phyloP scores from a whole-genome alignment of 164 flowering plant genomes.

The Aristolochia fimbriata region DNA sequence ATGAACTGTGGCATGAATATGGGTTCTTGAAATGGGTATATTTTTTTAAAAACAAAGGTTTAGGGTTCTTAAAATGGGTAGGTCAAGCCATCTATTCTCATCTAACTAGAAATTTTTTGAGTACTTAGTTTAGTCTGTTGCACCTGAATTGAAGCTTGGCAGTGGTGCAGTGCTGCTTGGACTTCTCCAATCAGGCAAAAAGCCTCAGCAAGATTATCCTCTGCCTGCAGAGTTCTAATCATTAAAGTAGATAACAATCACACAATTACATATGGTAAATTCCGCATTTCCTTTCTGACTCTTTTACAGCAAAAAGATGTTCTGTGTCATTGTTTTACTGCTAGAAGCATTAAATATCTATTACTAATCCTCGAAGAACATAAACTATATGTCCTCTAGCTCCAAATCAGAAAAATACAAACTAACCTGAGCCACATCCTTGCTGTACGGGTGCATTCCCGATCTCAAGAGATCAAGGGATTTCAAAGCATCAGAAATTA shows the following conservation, averaged over 20 bases:
- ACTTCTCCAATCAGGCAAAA: constrained; percentile 51
- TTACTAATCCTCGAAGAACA: too few species aligned
- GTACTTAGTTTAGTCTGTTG: too few species aligned
- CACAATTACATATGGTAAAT: not conserved
- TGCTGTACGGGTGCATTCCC: constrained; percentile 55
- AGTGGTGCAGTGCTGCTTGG: constrained; percentile 41
- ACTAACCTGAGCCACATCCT: constrained; percentile 62
- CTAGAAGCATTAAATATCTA: too few species aligned
- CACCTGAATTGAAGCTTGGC: constrained; percentile 71
- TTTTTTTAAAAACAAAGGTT: too few species aligned
- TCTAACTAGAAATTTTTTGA: too few species aligned
- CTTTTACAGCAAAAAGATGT: not conserved
- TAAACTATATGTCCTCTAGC: too few species aligned
- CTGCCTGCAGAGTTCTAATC: constrained; percentile 33
- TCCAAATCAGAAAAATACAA: not conserved
- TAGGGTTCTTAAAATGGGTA: too few species aligned
- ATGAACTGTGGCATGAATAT: not conserved
- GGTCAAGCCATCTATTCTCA: too few species aligned
- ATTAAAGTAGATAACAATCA: not conserved
- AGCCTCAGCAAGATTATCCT: constrained; percentile 71
- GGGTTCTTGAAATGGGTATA: too few species aligned
- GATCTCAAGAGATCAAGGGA: constrained; percentile 38
- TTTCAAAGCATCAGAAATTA: constrained; percentile 34
- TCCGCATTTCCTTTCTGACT: not conserved
- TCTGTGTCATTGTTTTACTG: not conserved